Conservation (phyloP, 345 rosid species). For the rapeseed (Brassica napus) region Da-Ae NC_063452.1:42822001-42822500, state of each 20-base stretch:
- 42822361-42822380: background rate
- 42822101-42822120: background rate
- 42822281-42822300: background rate
- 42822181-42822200: background rate
- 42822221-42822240: background rate
- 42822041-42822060: conserved; percentile 4
- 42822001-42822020: background rate
- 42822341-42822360: background rate
- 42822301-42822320: no score
- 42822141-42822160: background rate
- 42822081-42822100: background rate
- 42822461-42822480: background rate
- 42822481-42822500: background rate
- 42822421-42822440: background rate
- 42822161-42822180: no score
- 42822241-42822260: background rate
- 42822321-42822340: background rate
- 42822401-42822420: background rate
- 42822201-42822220: no score
- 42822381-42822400: background rate
- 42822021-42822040: background rate
- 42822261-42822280: background rate
- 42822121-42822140: no score
- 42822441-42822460: background rate
- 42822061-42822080: conserved; percentile 4